These are phyloP conservation scores for Heimioporus retisporus DNA, from an alignment of 1,284 basidiomycete species.

Conservation along the genomic window DNA sequence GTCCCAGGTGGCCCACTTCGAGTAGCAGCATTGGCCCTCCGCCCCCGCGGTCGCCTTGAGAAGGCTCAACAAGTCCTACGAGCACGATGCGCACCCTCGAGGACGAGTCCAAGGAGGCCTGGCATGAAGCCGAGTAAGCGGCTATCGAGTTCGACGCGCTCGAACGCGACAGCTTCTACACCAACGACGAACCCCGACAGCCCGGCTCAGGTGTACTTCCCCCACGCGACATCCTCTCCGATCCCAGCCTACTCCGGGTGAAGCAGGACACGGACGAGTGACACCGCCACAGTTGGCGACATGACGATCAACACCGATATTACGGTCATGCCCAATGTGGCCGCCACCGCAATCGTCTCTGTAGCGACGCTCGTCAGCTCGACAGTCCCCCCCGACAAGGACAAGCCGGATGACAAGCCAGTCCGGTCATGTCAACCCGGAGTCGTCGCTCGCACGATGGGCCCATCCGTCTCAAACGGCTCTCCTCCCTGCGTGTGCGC, in stretches of 20 bases:
- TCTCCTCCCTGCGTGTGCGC: constrained; percentile 36
- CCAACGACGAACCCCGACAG: no score
- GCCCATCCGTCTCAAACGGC: constrained; percentile 24
- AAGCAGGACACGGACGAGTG: constrained; percentile 52
- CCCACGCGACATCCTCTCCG: no score
- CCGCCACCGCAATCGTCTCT: constrained; percentile 41
- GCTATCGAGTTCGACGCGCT: constrained; percentile 62
- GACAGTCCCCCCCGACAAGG: constrained; percentile 16
- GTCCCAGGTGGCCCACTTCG: constrained; percentile 66
- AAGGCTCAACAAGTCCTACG: no score
- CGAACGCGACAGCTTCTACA: constrained; percentile 40
- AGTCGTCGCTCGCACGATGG: constrained; percentile 38
- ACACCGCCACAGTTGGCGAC: constrained; percentile 40
- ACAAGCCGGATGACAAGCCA: constrained; percentile 31
- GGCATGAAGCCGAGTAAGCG: constrained; percentile 64
- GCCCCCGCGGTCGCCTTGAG: no score
- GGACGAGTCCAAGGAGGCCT: constrained; percentile 84
- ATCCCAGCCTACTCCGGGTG: neutral
- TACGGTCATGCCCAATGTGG: constrained; percentile 42
- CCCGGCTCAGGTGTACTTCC: no score
- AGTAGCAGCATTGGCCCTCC: constrained; percentile 78
- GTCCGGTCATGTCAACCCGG: constrained; percentile 36
- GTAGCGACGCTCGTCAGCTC: constrained; percentile 39
- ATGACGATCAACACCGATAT: constrained; percentile 34
- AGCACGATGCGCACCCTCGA: no score